Conservation (phyloP, 169 alveolate species). For the Perkinsus olseni region DNA sequence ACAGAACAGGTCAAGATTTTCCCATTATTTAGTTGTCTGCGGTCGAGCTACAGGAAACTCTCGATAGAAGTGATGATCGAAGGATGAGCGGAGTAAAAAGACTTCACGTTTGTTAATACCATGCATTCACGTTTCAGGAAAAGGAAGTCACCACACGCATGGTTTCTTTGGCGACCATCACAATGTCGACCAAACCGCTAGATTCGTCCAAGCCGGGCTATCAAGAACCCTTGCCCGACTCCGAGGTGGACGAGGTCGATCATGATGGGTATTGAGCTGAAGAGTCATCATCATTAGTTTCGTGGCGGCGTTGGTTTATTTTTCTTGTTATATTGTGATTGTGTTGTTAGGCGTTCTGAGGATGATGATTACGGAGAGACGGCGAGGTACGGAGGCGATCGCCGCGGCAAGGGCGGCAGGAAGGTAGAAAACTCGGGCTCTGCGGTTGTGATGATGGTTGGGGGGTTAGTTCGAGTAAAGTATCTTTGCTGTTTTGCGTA, state of each 20-base stretch:
- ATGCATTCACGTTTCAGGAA: background rate
- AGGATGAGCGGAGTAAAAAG: background rate
- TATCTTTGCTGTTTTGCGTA: too few species aligned
- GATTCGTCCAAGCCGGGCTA: constrained; percentile 19
- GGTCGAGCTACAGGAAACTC: background rate
- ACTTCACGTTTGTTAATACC: too few species aligned
- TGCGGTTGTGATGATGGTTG: too few species aligned
- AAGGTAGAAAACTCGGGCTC: too few species aligned
- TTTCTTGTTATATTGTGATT: background rate
- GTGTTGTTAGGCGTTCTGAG: background rate
- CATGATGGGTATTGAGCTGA: background rate
- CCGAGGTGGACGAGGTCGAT: background rate
- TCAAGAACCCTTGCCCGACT: constrained; percentile 21
- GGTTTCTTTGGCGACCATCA: background rate
- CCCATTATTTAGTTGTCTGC: background rate
- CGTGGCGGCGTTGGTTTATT: background rate
- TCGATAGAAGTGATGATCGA: background rate
- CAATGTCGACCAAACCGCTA: constrained; percentile 14
- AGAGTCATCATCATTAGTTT: background rate
- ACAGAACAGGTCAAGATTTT: background rate
- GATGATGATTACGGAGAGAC: background rate
- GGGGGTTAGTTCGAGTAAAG: too few species aligned
- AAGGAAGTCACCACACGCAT: background rate
- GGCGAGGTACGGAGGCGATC: background rate
- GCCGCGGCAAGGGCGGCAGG: background rate